Evolutionary conservation across 129 eudicot species (phyloP).

Genomic region (Arctium lappa): DNA sequence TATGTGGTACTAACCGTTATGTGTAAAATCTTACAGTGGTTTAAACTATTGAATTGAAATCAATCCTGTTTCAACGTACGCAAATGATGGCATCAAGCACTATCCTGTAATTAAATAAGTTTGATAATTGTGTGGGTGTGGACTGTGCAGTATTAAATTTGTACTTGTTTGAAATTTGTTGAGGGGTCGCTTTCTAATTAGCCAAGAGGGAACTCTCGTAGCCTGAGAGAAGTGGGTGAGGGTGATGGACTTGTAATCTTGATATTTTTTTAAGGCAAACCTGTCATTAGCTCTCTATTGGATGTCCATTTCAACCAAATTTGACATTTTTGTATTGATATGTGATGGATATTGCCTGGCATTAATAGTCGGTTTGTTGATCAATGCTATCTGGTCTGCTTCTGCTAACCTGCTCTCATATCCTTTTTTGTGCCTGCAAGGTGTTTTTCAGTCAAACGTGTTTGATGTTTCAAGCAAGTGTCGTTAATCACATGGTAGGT

Average conservation of each 20-base stretch:
- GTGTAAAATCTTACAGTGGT: background rate
- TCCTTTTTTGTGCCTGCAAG: background rate
- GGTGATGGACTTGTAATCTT: constrained; percentile 26
- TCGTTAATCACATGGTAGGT: constrained; percentile 26
- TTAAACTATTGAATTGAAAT: background rate
- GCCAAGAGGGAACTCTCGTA: constrained; percentile 36
- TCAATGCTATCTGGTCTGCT: constrained; percentile 20
- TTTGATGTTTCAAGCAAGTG: constrained; percentile 17
- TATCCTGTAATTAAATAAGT: constrained; percentile 2
- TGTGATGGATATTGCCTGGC: constrained; percentile 28
- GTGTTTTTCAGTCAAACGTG: constrained; percentile 23
- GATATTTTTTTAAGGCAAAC: constrained; percentile 8
- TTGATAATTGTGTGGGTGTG: constrained; percentile 1
- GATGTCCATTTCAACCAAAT: constrained; percentile 27
- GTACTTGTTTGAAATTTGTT: constrained; percentile 41
- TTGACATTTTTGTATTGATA: constrained; percentile 20
- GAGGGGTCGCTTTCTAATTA: constrained; percentile 53
- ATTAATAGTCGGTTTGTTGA: constrained; percentile 15
- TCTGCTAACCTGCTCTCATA: constrained; percentile 29
- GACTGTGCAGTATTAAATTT: constrained; percentile 17
- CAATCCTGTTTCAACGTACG: constrained; percentile 22
- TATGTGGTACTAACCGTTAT: constrained; percentile 10
- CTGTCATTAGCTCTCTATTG: constrained; percentile 29
- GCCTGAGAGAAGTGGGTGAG: constrained; percentile 37
- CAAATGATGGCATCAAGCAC: constrained; percentile 36